Conservation (phyloP, 176 grass and related monocot species). For the Ensete ventricosum region DNA sequence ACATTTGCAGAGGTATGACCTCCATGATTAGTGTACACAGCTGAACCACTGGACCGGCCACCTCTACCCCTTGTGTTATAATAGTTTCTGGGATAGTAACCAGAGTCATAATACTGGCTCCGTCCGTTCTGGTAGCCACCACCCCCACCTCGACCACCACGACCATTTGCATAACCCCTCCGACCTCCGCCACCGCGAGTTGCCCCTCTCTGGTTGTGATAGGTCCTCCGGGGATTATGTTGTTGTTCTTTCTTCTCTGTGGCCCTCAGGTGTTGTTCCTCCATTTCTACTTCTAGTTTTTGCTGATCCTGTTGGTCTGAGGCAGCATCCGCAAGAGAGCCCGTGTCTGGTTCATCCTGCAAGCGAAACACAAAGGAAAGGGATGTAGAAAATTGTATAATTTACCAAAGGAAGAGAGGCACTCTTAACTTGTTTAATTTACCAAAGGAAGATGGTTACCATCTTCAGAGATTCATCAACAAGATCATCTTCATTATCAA, state of each 20-base stretch:
- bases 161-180: conserved; percentile 39
- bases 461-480: conserved; percentile 1
- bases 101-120: conserved; percentile 41
- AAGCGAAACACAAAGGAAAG: not conserved
- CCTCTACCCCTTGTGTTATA: conserved; percentile 44
- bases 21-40: conserved; percentile 36
- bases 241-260: conserved; percentile 39
- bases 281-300: conserved; percentile 28
- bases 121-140: conserved; percentile 35
- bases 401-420: not conserved
- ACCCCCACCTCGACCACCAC: conserved; percentile 26
- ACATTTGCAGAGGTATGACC: conserved; percentile 27
- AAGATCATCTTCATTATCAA: not conserved
- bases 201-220: conserved; percentile 37
- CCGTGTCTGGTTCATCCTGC: conserved; percentile 30
- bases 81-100: conserved; percentile 51
- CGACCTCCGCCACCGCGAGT: conserved; percentile 31
- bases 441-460: not conserved
- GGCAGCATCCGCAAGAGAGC: conserved; percentile 22
- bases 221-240: conserved; percentile 26
- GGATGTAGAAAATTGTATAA: not conserved
- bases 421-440: not conserved
- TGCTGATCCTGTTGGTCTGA: conserved; percentile 36
- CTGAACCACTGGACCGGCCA: conserved; percentile 40
- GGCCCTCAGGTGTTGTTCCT: conserved; percentile 34